Evolutionary conservation across 352 stramenopile species (phyloP).

Genomic region (Peronospora farinosa): DNA sequence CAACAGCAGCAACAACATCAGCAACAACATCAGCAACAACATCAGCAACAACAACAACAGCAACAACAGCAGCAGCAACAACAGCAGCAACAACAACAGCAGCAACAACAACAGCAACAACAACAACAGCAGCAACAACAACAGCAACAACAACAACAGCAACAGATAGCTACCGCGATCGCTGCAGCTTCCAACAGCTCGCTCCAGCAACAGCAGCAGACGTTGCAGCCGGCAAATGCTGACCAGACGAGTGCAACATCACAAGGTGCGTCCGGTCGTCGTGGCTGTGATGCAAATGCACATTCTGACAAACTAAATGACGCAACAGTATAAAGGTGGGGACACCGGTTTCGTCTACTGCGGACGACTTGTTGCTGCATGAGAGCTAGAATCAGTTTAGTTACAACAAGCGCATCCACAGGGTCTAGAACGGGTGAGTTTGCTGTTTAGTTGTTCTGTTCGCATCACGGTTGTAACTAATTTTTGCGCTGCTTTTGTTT

Average conservation of each 20-base stretch:
- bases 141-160: constrained; percentile 45
- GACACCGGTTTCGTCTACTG: constrained; percentile 22
- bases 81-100: constrained; percentile 51
- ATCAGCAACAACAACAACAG: constrained; percentile 48
- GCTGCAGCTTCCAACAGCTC: constrained; percentile 29
- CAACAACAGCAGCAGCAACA: constrained; percentile 41
- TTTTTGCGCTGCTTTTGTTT: neutral
- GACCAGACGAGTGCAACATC: constrained; percentile 15
- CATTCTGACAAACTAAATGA: constrained; percentile 28
- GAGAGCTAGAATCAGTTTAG: constrained; percentile 2
- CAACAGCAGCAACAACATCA: constrained; percentile 47
- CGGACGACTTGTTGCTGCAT: constrained; percentile 34
- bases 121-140: constrained; percentile 40
- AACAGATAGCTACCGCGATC: constrained; percentile 38
- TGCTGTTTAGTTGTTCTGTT: neutral
- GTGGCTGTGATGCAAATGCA: constrained; percentile 10
- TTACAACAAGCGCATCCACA: constrained; percentile 6
- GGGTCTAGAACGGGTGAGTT: constrained; percentile 14
- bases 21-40: constrained; percentile 44
- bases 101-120: constrained; percentile 49
- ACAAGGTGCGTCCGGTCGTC: constrained; percentile 25
- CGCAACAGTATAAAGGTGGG: constrained; percentile 25
- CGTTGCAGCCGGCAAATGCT: constrained; percentile 18
- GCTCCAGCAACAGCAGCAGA: constrained; percentile 24
- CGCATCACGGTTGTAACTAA: constrained; percentile 8